Base-by-base conservation (phyloP, 2,329 filamentous ascomycete species). In the Talaromyces pinophilus region DNA sequence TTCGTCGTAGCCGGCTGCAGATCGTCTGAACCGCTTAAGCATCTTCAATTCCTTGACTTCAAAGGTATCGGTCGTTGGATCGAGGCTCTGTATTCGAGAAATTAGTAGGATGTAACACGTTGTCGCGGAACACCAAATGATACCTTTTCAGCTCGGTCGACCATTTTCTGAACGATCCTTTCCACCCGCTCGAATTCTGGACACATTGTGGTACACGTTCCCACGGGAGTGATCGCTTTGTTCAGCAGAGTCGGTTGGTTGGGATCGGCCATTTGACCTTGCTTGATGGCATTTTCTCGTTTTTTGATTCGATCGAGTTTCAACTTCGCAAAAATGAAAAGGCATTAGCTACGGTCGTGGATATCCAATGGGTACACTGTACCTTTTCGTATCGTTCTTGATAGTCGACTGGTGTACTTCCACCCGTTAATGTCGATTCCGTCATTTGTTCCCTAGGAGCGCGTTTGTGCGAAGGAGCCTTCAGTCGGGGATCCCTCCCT, bases 131-230 rank as follows among this genome's bases (percentile, higher is more conserved):
- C 13, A 57, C 60, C 5, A 33, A 19, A 13, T 40, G 17, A 57
- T 76, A 87, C 86, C 79, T 83, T 86, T 81, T 90, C 87, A 67
- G 83, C 82, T 64, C 80, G 80, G 76, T 86, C 86, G 30, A 88
- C 84, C 76, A 88, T 87, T 61, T 86, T 85, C 72, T 88, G 85
- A 54, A 85, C 82, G 59, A 88, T 86, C 46, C 87, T 82, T 70
- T 88, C 83, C 52, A 88, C 83, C 52, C 87, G 78, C 77, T 90
- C 87, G 66, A 82, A 88, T 69, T 88, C 85, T 2, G 87, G 84
- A 72, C 87, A 90, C 86, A 89, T 89, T 69, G 86, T 84, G 46
- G 82, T 82, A 75, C 87, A 89, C 61, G 83, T 86, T 61, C 87
- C 87, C 5, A 87, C 83, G 0, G 85, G 82, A 22, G 85, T 88